These are phyloP conservation scores for Fusarium pseudocircinatum DNA, from an alignment of 2,329 filamentous ascomycete species.

Conservation along the genomic window DNA sequence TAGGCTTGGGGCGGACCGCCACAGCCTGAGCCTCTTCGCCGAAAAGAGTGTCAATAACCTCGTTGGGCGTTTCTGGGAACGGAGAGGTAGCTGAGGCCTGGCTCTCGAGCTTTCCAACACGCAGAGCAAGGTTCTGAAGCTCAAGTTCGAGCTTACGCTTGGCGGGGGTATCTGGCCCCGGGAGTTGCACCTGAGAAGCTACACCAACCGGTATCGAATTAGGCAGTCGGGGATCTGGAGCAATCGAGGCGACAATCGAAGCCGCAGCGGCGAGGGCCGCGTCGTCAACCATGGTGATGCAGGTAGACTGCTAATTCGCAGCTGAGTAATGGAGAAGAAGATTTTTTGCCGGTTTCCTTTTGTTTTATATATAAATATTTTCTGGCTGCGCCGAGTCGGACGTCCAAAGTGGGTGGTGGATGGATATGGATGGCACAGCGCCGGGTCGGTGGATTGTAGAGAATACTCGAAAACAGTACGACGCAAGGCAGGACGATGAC, in stretches of 20 bases:
- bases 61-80: conserved; percentile 85
- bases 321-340: conserved; percentile 28
- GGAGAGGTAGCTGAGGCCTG: conserved; percentile 71
- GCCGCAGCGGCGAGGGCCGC: conserved; percentile 63
- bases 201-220: conserved; percentile 53
- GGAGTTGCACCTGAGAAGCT: conserved; percentile 71
- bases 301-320: conserved; percentile 42
- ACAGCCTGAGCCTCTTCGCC: conserved; percentile 61
- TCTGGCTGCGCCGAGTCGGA: conserved; percentile 10
- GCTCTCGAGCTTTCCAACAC: conserved; percentile 85
- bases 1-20: conserved; percentile 56
- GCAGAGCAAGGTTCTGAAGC: conserved; percentile 77
- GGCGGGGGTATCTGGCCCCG: conserved; percentile 77
- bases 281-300: conserved; percentile 61
- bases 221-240: conserved; percentile 54
- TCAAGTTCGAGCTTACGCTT: conserved; percentile 86
- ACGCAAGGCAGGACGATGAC: conserved; percentile 16
- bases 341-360: background rate
- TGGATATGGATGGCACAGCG: conserved; percentile 4
- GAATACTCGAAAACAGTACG: conserved; percentile 7
- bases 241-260: conserved; percentile 64
- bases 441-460: conserved; percentile 6
- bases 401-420: conserved; percentile 7
- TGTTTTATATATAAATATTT: background rate
- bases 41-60: conserved; percentile 73